Evolutionary conservation across 176 grass and related monocot genomes (phyloP).

Genomic region (Panicum miliaceum): DNA sequence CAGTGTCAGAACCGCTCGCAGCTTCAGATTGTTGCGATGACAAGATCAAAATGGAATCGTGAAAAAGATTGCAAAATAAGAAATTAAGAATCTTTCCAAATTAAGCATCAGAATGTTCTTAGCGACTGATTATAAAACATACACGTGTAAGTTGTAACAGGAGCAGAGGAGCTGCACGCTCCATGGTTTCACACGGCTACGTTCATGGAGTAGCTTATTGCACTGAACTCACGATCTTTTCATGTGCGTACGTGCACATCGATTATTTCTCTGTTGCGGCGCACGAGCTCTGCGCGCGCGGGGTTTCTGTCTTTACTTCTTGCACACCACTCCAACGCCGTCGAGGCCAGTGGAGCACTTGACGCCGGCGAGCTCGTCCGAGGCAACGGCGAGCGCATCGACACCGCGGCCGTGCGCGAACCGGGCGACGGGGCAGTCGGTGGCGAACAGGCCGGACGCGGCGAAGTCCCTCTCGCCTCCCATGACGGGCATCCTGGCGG

Average conservation of each 20-base stretch:
- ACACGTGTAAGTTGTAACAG: not conserved
- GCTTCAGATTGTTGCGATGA: not conserved
- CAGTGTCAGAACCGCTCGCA: not conserved
- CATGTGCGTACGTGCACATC: not conserved
- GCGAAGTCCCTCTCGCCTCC: slow-evolving; percentile 23
- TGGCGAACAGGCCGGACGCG: slow-evolving; percentile 21
- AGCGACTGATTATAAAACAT: not conserved
- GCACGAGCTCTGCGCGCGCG: not conserved
- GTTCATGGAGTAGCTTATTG: not conserved
- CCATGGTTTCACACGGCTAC: not conserved
- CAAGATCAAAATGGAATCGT: not conserved
- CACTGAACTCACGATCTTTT: not conserved
- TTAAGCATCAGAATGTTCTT: not conserved
- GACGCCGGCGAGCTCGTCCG: not conserved
- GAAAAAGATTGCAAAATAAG: not conserved
- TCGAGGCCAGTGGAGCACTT: slow-evolving; percentile 33
- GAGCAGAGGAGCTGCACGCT: not conserved
- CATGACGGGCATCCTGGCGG: slow-evolving; percentile 34
- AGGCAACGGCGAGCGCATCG: not conserved
- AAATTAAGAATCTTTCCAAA: not conserved
- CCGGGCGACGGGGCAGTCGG: slow-evolving; percentile 29
- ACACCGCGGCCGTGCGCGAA: not conserved
- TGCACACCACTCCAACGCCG: slow-evolving; percentile 33
- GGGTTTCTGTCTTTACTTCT: not conserved
- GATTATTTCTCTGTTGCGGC: not conserved